phyloP scores from a whole-genome alignment of 2,329 filamentous ascomycete species.

The Talaromyces albobiverticillius region DNA sequence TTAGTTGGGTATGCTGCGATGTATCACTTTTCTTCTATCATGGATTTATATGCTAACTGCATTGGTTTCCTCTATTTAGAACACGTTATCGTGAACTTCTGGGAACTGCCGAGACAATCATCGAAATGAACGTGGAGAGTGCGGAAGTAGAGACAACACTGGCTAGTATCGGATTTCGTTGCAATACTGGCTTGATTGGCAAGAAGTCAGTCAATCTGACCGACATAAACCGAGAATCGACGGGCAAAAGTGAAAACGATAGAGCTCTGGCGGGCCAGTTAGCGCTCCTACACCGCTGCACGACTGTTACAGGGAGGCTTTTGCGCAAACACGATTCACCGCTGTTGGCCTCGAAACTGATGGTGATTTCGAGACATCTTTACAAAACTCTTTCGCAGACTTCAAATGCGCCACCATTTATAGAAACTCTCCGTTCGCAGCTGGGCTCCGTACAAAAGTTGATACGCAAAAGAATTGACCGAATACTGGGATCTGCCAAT shows the following conservation, averaged over 20 bases:
- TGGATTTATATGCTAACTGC: slow-evolving; percentile 1
- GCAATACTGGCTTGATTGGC: slow-evolving; percentile 69
- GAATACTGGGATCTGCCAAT: slow-evolving; percentile 45
- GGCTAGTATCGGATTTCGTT: slow-evolving; percentile 69
- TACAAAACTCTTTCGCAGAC: slow-evolving; percentile 67
- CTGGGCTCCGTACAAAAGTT: slow-evolving; percentile 61
- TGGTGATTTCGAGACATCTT: slow-evolving; percentile 73
- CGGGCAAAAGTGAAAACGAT: slow-evolving; percentile 37
- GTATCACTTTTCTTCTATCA: not conserved
- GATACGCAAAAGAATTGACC: slow-evolving; percentile 64
- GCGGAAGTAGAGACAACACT: slow-evolving; percentile 69
- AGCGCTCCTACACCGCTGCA: slow-evolving; percentile 56
- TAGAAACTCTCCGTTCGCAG: slow-evolving; percentile 64
- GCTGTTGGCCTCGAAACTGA: slow-evolving; percentile 63
- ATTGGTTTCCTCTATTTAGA: slow-evolving; percentile 33
- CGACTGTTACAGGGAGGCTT: slow-evolving; percentile 51
- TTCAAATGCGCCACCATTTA: slow-evolving; percentile 45
- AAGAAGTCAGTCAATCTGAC: slow-evolving; percentile 61
- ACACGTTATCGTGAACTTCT: slow-evolving; percentile 82
- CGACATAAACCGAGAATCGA: slow-evolving; percentile 41
- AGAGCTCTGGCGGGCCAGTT: slow-evolving; percentile 55
- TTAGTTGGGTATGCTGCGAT: slow-evolving; percentile 58
- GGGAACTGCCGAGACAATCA: slow-evolving; percentile 89
- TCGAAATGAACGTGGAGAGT: slow-evolving; percentile 80
- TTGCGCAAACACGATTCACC: slow-evolving; percentile 52